Percentiles rank a stretch among this genome's conserved stretches.
Conservation (phyloP, 306 rosid genomes). For the Delonix regia region DNA sequence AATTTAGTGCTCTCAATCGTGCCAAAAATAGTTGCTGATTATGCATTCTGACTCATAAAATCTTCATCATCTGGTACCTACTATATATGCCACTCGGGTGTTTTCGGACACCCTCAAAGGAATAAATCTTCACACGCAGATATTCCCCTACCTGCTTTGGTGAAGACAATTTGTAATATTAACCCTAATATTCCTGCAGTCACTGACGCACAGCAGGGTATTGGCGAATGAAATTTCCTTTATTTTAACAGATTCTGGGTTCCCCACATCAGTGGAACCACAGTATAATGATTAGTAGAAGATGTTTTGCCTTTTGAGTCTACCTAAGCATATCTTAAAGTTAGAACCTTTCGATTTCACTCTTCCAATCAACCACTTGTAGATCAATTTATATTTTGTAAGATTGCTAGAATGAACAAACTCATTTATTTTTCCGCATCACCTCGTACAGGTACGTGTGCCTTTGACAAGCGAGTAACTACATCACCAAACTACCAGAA, state of each 20-base stretch:
- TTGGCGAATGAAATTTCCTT: no score
- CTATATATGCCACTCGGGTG: background rate
- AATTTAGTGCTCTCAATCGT: background rate
- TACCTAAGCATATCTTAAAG: background rate
- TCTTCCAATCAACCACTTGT: slow-evolving; percentile 24
- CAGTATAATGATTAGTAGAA: no score
- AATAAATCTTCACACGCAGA: background rate
- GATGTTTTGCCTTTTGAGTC: no score
- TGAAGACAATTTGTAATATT: no score
- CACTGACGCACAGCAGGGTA: no score
- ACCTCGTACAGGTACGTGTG: slow-evolving; percentile 34
- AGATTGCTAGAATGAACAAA: background rate
- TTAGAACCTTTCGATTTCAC: slow-evolving; percentile 8
- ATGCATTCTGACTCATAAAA: background rate
- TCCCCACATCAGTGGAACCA: no score
- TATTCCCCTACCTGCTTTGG: no score
- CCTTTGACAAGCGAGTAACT: slow-evolving; percentile 38
- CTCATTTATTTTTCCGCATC: slow-evolving; percentile 26
- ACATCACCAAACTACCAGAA: slow-evolving; percentile 24
- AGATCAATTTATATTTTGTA: background rate
- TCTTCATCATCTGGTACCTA: background rate
- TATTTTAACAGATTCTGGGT: no score
- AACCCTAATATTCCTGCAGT: no score
- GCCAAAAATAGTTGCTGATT: background rate
- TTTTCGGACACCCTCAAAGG: background rate